These are phyloP conservation scores for Myxozyma neglecta DNA, from an alignment of 805 yeast genomes.

Conservation along the genomic window DNA sequence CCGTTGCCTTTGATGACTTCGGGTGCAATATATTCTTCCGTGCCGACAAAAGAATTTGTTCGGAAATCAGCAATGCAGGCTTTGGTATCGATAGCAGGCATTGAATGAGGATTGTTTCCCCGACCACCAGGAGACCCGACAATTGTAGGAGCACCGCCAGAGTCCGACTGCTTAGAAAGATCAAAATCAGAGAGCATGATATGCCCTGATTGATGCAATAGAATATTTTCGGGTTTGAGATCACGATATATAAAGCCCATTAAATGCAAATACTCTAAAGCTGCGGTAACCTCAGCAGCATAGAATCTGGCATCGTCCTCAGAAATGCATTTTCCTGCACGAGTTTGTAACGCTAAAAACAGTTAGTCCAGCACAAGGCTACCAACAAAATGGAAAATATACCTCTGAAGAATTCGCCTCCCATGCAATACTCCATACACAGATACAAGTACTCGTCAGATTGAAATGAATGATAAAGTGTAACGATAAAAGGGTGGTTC, in stretches of 20 bases:
- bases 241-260: constrained; percentile 98
- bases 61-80: constrained; percentile 94
- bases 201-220: constrained; percentile 95
- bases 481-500: constrained; percentile 95
- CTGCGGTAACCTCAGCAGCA: constrained; percentile 96
- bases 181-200: constrained; percentile 97
- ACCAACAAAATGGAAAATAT: not conserved
- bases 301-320: constrained; percentile 91
- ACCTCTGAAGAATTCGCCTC: constrained; percentile 90
- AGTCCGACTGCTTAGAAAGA: constrained; percentile 81
- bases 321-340: constrained; percentile 77
- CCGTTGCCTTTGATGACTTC: constrained; percentile 97
- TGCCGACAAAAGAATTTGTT: constrained; percentile 97
- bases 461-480: constrained; percentile 94
- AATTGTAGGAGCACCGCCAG: constrained; percentile 73
- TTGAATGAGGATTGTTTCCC: constrained; percentile 42
- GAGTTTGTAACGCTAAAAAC: constrained; percentile 72
- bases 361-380: not conserved
- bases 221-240: constrained; percentile 91
- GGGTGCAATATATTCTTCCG: constrained; percentile 98
- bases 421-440: constrained; percentile 99
- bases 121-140: constrained; percentile 40
- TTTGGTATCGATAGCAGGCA: constrained; percentile 83
- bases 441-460: constrained; percentile 85
- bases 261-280: constrained; percentile 88